Percentiles rank a stretch among this genome's conserved stretches.
These are phyloP conservation scores for Chenopodium suecicum DNA, from an alignment of 148 eudicot genomes.

Conservation along the genomic window DNA sequence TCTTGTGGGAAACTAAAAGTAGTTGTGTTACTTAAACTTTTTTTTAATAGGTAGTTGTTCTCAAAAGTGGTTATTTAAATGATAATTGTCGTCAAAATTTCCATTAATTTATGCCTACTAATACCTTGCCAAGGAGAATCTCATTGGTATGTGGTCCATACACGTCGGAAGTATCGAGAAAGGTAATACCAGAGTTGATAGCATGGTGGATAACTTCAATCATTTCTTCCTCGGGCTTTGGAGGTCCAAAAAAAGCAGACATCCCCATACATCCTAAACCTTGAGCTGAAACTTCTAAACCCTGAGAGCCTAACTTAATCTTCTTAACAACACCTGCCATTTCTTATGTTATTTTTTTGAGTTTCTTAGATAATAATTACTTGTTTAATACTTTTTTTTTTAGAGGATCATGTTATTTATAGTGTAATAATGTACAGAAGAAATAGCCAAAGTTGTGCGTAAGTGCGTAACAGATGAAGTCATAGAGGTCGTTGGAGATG, in stretches of 20 bases:
- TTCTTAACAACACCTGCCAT: constrained; percentile 12
- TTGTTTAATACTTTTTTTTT: too few species aligned
- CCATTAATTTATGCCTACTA: too few species aligned
- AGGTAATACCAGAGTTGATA: constrained; percentile 34
- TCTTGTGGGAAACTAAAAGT: too few species aligned
- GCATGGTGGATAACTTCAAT: constrained; percentile 37
- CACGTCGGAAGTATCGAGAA: constrained; percentile 40
- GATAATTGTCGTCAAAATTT: too few species aligned
- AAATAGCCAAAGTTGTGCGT: too few species aligned
- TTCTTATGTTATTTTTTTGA: background rate
- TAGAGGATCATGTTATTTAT: too few species aligned
- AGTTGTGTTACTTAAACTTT: too few species aligned
- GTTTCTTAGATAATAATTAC: background rate
- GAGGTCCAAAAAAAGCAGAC: constrained; percentile 36
- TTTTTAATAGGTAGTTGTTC: too few species aligned
- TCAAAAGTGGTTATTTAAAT: too few species aligned
- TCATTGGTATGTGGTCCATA: constrained; percentile 48
- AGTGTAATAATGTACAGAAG: too few species aligned
- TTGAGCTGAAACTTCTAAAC: constrained; percentile 39
- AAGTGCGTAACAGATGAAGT: too few species aligned
- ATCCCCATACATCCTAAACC: constrained; percentile 43
- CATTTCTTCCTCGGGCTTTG: constrained; percentile 41
- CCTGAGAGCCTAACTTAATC: constrained; percentile 38
- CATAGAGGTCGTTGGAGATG: too few species aligned
- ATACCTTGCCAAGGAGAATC: constrained; percentile 44